Evolutionary conservation across 2,329 filamentous ascomycete genomes (phyloP).

Genomic region (Ascochyta fabae): DNA sequence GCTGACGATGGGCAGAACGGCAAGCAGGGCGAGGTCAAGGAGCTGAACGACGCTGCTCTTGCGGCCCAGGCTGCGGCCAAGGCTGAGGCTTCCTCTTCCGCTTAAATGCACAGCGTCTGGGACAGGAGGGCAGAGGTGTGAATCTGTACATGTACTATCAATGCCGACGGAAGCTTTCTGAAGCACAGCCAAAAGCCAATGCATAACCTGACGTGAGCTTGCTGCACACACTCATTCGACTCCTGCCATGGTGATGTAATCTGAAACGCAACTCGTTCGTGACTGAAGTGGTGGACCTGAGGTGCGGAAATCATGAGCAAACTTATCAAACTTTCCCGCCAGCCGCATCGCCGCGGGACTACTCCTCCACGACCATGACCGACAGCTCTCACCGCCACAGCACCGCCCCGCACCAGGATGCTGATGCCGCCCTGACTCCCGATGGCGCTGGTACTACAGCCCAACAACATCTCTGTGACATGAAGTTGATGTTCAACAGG

Average conservation of each 20-base stretch:
- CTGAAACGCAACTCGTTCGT: conserved; percentile 2
- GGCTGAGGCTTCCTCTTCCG: conserved; percentile 23
- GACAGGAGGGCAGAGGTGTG: conserved; percentile 22
- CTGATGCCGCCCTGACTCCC: conserved; percentile 10
- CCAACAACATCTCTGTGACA: not conserved
- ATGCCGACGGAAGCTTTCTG: conserved; percentile 26
- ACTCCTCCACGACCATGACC: conserved; percentile 46
- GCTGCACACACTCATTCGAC: conserved; percentile 7
- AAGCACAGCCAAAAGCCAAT: conserved; percentile 34
- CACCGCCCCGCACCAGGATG: conserved; percentile 25
- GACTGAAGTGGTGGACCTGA: not conserved
- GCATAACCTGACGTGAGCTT: conserved; percentile 33
- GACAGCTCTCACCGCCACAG: conserved; percentile 35
- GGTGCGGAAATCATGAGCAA: not conserved
- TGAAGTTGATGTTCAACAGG: conserved; percentile 15
- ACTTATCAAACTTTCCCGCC: conserved; percentile 26
- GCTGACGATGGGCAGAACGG: conserved; percentile 71
- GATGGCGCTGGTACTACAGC: conserved; percentile 27
- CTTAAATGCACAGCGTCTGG: conserved; percentile 29
- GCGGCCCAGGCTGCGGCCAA: conserved; percentile 54
- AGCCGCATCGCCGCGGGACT: conserved; percentile 35
- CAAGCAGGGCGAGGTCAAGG: conserved; percentile 89
- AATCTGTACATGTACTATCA: conserved; percentile 50
- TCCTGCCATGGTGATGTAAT: conserved; percentile 16
- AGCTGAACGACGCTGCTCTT: conserved; percentile 64